A percentile compares a stretch with the other conserved stretches of the same genome.
phyloP scores from a whole-genome alignment of 1,139 yeast genomes.

The Suhomyces guaymorum region DNA sequence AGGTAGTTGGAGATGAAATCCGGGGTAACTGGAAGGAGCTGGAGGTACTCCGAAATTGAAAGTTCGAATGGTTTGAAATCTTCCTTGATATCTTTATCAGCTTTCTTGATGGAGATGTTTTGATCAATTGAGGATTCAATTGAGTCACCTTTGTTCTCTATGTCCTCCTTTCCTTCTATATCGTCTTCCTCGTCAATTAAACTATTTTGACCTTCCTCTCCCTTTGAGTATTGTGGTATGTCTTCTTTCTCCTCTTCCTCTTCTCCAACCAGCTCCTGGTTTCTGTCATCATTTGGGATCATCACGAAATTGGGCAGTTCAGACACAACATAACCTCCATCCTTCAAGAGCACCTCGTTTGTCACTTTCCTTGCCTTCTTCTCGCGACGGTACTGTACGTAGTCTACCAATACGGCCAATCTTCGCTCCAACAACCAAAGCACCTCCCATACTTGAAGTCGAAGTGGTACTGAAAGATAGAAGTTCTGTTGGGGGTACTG shows the following conservation, averaged over 20 bases:
- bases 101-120: background rate
- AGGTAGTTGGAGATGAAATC: slow-evolving; percentile 11
- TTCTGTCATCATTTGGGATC: slow-evolving; percentile 8
- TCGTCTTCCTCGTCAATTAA: too few species aligned
- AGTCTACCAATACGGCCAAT: slow-evolving; percentile 39
- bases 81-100: background rate
- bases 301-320: slow-evolving; percentile 6
- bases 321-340: slow-evolving; percentile 2
- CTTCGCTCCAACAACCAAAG: slow-evolving; percentile 57
- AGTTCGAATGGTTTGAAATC: background rate
- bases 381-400: slow-evolving; percentile 22
- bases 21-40: background rate
- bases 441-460: slow-evolving; percentile 72
- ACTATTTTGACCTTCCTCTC: too few species aligned
- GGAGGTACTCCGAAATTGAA: slow-evolving; percentile 1
- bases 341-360: slow-evolving; percentile 4
- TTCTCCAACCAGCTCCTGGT: background rate
- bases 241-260: background rate
- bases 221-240: too few species aligned
- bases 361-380: too few species aligned
- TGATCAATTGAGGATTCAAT: too few species aligned
- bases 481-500: slow-evolving; percentile 89
- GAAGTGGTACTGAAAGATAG: slow-evolving; percentile 79
- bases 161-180: background rate
- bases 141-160: background rate